A percentile compares a stretch with the other conserved stretches of the same genome.
Evolutionary conservation across 2,329 filamentous ascomycete genomes (phyloP).

Genomic region (Penicillium carneum): DNA sequence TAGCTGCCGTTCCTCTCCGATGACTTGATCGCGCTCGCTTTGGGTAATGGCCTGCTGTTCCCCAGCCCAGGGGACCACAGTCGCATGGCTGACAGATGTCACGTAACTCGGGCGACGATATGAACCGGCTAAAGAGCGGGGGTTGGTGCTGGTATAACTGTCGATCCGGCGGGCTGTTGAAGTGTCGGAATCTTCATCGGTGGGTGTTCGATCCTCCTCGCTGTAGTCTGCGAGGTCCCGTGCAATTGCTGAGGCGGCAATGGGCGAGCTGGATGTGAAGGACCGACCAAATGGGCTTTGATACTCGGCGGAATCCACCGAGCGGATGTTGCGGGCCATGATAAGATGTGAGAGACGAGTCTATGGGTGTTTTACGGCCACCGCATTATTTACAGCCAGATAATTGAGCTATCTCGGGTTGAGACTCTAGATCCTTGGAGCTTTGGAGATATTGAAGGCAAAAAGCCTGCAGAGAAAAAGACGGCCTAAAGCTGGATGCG

Average conservation of each 20-base stretch:
- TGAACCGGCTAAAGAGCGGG: slow-evolving; percentile 64
- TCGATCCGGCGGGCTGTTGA: slow-evolving; percentile 53
- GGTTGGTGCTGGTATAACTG: slow-evolving; percentile 46
- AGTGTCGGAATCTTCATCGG: slow-evolving; percentile 50
- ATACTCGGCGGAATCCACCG: slow-evolving; percentile 39
- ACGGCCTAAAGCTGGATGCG: slow-evolving; percentile 14
- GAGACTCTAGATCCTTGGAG: background rate
- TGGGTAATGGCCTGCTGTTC: slow-evolving; percentile 58
- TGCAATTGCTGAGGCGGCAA: slow-evolving; percentile 71
- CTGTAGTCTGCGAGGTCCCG: slow-evolving; percentile 71
- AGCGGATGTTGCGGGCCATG: slow-evolving; percentile 41
- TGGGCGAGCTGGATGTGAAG: slow-evolving; percentile 67
- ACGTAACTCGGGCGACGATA: slow-evolving; percentile 82
- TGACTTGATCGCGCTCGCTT: slow-evolving; percentile 61
- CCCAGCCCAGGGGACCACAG: slow-evolving; percentile 64
- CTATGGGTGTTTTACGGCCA: slow-evolving; percentile 3
- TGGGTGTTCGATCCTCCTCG: slow-evolving; percentile 60
- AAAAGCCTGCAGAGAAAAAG: slow-evolving; percentile 7
- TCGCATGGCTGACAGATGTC: slow-evolving; percentile 73
- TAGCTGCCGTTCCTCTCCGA: slow-evolving; percentile 65
- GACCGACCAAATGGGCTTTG: slow-evolving; percentile 48
- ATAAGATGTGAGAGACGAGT: slow-evolving; percentile 22
- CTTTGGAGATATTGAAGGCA: background rate
- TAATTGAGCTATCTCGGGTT: background rate
- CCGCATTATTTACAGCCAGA: slow-evolving; percentile 15